phyloP scores from a whole-genome alignment of 768 basidiomycete species.

The Pulveroboletus ravenelii region DNA sequence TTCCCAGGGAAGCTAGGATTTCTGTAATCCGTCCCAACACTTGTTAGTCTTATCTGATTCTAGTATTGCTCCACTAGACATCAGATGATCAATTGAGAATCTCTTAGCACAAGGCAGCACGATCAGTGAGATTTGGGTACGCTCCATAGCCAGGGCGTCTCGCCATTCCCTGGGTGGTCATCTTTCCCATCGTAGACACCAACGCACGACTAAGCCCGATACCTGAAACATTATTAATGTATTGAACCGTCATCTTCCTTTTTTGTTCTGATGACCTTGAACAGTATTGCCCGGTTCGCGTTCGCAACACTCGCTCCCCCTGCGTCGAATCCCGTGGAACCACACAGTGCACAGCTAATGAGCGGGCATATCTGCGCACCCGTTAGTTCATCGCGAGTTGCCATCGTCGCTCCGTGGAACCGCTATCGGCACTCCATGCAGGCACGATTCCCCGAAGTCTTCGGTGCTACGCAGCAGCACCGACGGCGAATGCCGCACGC shows the following conservation, averaged over 20 bases:
- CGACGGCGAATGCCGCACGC: slow-evolving; percentile 10
- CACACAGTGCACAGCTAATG: not conserved
- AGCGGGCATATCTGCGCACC: not conserved
- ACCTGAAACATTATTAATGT: not conserved
- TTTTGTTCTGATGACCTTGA: slow-evolving; percentile 3
- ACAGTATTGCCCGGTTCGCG: not conserved
- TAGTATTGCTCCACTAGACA: not conserved
- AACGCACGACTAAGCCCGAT: not conserved
- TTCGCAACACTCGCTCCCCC: not conserved
- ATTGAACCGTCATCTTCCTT: not conserved
- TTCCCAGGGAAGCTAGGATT: not conserved
- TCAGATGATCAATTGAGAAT: slow-evolving; percentile 14
- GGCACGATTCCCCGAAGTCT: not conserved
- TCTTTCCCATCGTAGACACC: slow-evolving; percentile 9
- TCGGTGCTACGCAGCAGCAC: not conserved
- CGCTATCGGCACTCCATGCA: not conserved
- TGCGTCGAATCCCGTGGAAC: not conserved
- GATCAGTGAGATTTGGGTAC: not conserved
- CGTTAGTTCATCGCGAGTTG: slow-evolving; percentile 13
- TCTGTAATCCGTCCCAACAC: slow-evolving; percentile 1
- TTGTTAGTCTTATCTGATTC: slow-evolving; percentile 5
- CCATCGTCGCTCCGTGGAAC: slow-evolving; percentile 10
- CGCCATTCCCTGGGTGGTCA: not conserved
- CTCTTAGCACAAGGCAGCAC: not conserved
- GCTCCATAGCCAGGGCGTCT: not conserved